Base-by-base conservation (phyloP, 352 stramenopile species). In the Globisporangium polare region DNA sequence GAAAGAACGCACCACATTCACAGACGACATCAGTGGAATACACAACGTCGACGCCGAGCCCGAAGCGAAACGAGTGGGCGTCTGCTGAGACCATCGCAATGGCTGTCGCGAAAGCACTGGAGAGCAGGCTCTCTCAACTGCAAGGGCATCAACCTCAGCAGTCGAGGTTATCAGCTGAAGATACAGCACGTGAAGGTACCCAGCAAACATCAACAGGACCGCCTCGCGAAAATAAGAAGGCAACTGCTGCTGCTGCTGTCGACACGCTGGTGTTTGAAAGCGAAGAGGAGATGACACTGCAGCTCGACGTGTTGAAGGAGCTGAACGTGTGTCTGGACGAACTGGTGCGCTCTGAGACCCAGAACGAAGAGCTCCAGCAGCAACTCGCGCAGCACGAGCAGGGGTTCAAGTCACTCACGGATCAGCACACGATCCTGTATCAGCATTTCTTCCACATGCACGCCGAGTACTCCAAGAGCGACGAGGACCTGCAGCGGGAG, bases 391-490 rank as follows among this genome's bases (percentile, higher is more conserved):
- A 79, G 9, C 77, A 90, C 42, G 78, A 91, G 66, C 62, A 68
- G n/a, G 66, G 80, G 0, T 81, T 89, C 50, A 68, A 77, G 50
- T 72, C 75, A 1, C 58, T 88, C 5, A 82, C 82, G 72, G 84
- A 94, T 54, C 80, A 94, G 46, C 80, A 94, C 51, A 84, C 72
- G 5, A 39, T 94, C 2, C 58, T 91, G 41, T 92, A 92, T 47
- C 72, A 85, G 53, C 83, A 91, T 51, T 83, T 88, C 27, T 85
- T 89, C 57, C 69, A 88, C 56, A 69, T 88, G 55, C 78, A 88
- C 43, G 46, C 77, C 22, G 65, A 80, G 33, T 77, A 82, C 43
- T 59, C 68, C 3, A 73, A 69, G 27, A 69, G 73, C 22, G 76
- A 82, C 17, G 74, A 78, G 35, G 58, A 55, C 1, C 47, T 79